Evolutionary conservation across 495 filamentous ascomycete genomes (phyloP).

Genomic region (Glutinoglossum americanum): DNA sequence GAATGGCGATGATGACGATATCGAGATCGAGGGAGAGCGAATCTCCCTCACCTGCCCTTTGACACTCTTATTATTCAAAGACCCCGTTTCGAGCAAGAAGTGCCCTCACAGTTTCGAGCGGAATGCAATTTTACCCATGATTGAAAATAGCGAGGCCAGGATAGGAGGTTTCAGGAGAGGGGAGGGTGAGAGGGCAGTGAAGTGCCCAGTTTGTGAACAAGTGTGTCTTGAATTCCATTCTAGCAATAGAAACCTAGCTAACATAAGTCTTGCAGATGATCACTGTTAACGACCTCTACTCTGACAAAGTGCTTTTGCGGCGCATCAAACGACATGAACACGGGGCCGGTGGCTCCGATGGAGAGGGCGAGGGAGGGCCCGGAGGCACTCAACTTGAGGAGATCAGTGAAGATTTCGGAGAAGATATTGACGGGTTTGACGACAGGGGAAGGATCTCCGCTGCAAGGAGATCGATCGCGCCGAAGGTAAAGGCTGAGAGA

Average conservation of each 20-base stretch:
- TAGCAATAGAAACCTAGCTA: not conserved
- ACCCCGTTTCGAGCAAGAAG: constrained; percentile 52
- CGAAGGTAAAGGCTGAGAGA: not conserved
- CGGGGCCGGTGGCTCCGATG: constrained; percentile 1
- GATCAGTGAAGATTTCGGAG: not conserved
- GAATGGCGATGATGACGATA: constrained; percentile 40
- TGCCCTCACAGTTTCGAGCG: constrained; percentile 75
- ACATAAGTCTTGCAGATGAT: constrained; percentile 1
- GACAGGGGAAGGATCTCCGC: constrained; percentile 10
- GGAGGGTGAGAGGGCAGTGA: constrained; percentile 16
- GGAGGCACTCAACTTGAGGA: not conserved
- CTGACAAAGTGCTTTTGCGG: constrained; percentile 4
- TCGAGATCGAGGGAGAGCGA: constrained; percentile 46
- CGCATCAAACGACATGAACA: not conserved
- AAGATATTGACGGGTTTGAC: constrained; percentile 6
- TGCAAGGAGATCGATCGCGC: not conserved
- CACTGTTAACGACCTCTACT: not conserved
- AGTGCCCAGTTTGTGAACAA: constrained; percentile 28
- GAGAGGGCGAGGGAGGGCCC: constrained; percentile 5
- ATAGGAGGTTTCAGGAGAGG: constrained; percentile 11
- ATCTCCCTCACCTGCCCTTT: constrained; percentile 60
- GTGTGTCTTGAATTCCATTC: constrained; percentile 4
- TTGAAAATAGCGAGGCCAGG: constrained; percentile 18
- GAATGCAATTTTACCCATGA: constrained; percentile 42
- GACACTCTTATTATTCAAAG: constrained; percentile 48